phyloP scores from a whole-genome alignment of 495 filamentous ascomycete genomes.

The Penicillium paxilli region DNA sequence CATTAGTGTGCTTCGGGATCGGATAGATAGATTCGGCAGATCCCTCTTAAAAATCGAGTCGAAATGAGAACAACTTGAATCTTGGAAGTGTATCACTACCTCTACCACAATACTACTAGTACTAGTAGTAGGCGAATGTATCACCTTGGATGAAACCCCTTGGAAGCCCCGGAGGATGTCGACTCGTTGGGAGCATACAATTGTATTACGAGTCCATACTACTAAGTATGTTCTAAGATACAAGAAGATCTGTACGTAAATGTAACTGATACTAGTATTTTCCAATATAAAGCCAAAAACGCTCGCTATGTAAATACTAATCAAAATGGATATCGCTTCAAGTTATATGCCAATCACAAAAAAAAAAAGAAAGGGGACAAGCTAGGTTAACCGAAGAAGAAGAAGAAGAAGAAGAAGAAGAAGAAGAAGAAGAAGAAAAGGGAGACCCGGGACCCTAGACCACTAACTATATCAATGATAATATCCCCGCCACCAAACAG shows the following conservation, averaged over 20 bases:
- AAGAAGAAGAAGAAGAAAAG: conserved; percentile 1
- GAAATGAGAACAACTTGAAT: neutral
- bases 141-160: too few species aligned
- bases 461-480: conserved; percentile 44
- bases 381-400: too few species aligned
- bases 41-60: neutral
- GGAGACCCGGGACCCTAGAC: neutral
- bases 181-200: too few species aligned
- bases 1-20: conserved; percentile 5
- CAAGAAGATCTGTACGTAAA: too few species aligned
- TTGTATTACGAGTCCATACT: too few species aligned
- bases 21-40: conserved; percentile 3
- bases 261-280: neutral
- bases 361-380: neutral
- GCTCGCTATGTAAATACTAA: neutral
- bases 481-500: conserved; percentile 91
- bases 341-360: neutral
- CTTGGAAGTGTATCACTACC: too few species aligned
- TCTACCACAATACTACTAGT: too few species aligned
- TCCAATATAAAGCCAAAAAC: neutral
- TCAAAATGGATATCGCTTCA: conserved; percentile 2
- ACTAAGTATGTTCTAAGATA: too few species aligned
- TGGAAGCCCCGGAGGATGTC: too few species aligned
- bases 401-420: too few species aligned
- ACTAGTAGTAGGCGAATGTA: neutral